Base-by-base conservation (phyloP, 306 rosid species). In the Quercus suber region DNA sequence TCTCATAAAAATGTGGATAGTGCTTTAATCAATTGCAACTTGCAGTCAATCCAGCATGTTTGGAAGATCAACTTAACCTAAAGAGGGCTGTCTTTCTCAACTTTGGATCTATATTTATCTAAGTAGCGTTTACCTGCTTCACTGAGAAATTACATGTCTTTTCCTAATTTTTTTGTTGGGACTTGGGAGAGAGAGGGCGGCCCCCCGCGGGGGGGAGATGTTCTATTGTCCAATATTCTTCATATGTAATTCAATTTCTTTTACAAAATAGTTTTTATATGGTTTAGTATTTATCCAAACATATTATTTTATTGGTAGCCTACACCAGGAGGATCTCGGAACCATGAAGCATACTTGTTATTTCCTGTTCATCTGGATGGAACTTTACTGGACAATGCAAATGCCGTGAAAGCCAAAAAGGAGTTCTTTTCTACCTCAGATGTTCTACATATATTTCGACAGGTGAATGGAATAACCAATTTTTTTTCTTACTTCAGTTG, bases 341-440 rank as follows among this genome's bases (percentile, higher is more conserved):
- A 76, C 83, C 94, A 93, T 86, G 99, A 96, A 86, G 99, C 98
- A 4, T 96, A 91, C 84, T 84, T 96, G 79, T 80, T 96, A 77
- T 96, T 96, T 91, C 98, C 99, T 61, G 97, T 96, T 88, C 99
- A 93, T 86, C 84, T 96, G 89, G 99, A 93, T 75, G 99, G 98
- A 85, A 96, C 99, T 31, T 82, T 93, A 87, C 84, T 96, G 79
- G 99, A 96, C 87, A 91, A 90, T 89, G 91, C 96, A 23, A 88
- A 90, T 75, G 81, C 84, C 71, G 93, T 96, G 99, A 82, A 90
- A 82, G 72, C 90, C 68, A 96, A 87, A 76, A 93, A 93, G 84
- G 98, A 96, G 79, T 84, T 61, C 88, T 96, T 86, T 80, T 89
- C 99, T 72, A 91, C 96, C 77, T 63, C 92, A 56, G 97, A 91